phyloP scores from a whole-genome alignment of 148 eudicot genomes.

The Camellia lanceoleosa region DNA sequence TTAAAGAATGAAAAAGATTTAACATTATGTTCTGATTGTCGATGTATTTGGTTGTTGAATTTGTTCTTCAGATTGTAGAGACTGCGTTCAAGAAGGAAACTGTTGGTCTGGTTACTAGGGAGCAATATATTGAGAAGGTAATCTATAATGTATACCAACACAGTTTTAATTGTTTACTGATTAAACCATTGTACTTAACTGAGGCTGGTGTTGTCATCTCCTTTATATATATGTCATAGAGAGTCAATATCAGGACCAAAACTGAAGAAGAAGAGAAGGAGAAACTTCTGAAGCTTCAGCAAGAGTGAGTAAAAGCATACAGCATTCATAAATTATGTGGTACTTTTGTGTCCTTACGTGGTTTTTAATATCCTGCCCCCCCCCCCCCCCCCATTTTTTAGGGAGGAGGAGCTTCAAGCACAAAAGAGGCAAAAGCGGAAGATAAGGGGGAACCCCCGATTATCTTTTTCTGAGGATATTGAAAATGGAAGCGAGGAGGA shows the following conservation, averaged over 20 bases:
- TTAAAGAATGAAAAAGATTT: background rate
- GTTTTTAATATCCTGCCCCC: background rate
- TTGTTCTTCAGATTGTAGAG: constrained; percentile 66
- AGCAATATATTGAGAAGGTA: constrained; percentile 97
- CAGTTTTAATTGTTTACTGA: background rate
- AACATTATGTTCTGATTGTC: background rate
- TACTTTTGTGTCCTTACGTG: background rate
- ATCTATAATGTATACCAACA: background rate
- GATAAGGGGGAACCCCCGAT: constrained; percentile 56
- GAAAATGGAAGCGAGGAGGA: constrained; percentile 71
- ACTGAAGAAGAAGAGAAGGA: constrained; percentile 99
- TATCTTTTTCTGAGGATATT: constrained; percentile 80
- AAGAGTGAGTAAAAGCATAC: constrained; percentile 60
- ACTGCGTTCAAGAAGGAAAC: constrained; percentile 99
- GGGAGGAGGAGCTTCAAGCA: constrained; percentile 82
- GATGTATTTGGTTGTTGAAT: background rate
- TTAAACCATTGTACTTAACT: background rate
- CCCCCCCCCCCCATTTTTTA: constrained; percentile 12
- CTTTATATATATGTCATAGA: constrained; percentile 31
- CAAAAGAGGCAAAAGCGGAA: constrained; percentile 90
- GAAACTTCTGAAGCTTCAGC: constrained; percentile 79
- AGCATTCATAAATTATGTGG: background rate
- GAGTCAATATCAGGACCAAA: constrained; percentile 82
- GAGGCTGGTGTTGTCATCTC: background rate
- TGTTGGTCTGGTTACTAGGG: constrained; percentile 87